Evolutionary conservation across 192 early-diverging fungal species (phyloP).

Genomic region (Linnemannia hyalina): DNA sequence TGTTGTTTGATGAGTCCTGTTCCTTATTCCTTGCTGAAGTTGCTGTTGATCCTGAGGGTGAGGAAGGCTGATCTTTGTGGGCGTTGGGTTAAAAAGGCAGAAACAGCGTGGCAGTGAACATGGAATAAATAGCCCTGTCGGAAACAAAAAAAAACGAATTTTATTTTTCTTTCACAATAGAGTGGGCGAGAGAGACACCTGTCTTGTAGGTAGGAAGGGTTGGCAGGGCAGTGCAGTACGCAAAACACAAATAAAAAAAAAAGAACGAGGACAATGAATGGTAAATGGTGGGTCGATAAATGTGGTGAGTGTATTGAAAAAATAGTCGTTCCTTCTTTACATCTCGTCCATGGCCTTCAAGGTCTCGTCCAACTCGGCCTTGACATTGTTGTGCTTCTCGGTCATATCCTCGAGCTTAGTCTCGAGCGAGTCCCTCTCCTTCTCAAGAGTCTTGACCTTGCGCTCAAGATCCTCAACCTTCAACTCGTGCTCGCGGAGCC

Average conservation of each 20-base stretch:
- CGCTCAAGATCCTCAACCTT: conserved; percentile 89
- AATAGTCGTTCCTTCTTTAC: conserved; percentile 54
- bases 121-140: background rate
- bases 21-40: too few species aligned
- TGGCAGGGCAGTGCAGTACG: background rate
- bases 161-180: background rate
- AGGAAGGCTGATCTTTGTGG: background rate
- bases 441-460: conserved; percentile 81
- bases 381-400: conserved; percentile 68
- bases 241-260: background rate
- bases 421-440: conserved; percentile 74
- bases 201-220: background rate
- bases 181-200: background rate
- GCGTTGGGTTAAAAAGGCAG: background rate
- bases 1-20: background rate
- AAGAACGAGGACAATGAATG: background rate
- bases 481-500: conserved; percentile 82
- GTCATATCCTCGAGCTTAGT: conserved; percentile 73
- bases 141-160: background rate
- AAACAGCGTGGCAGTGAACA: background rate
- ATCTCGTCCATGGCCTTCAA: conserved; percentile 81
- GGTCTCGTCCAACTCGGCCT: conserved; percentile 82
- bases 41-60: background rate
- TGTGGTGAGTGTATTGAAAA: background rate
- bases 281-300: background rate